These are phyloP conservation scores for Apiotrichum gracile DNA, from an alignment of 1,284 basidiomycete genomes.

Conservation along the genomic window DNA sequence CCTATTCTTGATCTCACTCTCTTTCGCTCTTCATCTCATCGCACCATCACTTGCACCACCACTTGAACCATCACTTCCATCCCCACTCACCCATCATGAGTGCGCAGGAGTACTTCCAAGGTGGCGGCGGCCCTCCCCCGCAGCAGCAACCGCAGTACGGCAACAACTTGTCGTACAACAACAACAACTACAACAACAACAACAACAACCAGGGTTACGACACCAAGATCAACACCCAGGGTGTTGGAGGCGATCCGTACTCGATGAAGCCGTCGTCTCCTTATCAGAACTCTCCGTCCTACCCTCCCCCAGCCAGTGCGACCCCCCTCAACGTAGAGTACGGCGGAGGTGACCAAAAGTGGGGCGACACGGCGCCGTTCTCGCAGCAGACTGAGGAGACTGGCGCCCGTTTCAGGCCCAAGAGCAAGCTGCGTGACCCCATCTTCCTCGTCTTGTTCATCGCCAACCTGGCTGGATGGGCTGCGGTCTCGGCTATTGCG, in stretches of 20 bases:
- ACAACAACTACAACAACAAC: conserved; percentile 2
- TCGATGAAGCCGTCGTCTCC: conserved; percentile 38
- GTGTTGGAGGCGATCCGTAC: conserved; percentile 13
- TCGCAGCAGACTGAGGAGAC: conserved; percentile 51
- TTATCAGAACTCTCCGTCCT: conserved; percentile 32
- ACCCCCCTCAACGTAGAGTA: conserved; percentile 5
- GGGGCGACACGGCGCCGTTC: conserved; percentile 50
- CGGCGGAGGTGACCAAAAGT: conserved; percentile 14
- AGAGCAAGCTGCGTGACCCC: conserved; percentile 65
- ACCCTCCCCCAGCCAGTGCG: not conserved
- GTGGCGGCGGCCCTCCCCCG: not conserved
- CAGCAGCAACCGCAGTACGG: conserved; percentile 1
- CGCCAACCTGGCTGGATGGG: conserved; percentile 62
- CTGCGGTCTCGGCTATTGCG: conserved; percentile 60
- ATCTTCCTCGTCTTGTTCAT: conserved; percentile 66
- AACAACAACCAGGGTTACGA: conserved; percentile 4
- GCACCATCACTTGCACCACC: no score
- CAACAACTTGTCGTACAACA: no score
- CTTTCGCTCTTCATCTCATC: no score
- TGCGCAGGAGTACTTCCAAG: conserved; percentile 27
- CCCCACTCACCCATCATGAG: conserved; percentile 17
- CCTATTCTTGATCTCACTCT: no score
- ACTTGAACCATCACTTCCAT: not conserved
- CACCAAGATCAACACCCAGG: conserved; percentile 4
- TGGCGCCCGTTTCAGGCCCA: conserved; percentile 61